These are phyloP conservation scores for Primulina eburnea DNA, from an alignment of 257 asterid species.

Conservation along the genomic window DNA sequence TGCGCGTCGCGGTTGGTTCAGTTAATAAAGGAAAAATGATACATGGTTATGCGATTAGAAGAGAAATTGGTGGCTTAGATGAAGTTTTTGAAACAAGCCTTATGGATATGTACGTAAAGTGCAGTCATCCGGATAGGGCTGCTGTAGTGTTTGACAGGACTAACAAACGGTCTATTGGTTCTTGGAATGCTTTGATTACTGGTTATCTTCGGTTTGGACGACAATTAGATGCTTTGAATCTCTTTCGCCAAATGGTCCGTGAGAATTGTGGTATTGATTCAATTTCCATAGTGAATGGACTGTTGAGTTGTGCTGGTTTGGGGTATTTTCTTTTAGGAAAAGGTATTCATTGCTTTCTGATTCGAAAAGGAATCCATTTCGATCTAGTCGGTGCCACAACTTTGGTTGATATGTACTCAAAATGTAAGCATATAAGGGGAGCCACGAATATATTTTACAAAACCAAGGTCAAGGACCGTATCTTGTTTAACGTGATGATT, in stretches of 20 bases:
- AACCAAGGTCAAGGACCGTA: slow-evolving; percentile 37
- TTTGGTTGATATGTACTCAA: slow-evolving; percentile 52
- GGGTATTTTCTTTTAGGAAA: slow-evolving; percentile 45
- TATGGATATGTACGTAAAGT: slow-evolving; percentile 53
- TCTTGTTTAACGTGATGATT: slow-evolving; percentile 50
- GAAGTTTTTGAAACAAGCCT: slow-evolving; percentile 54
- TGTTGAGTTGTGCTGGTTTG: slow-evolving; percentile 43
- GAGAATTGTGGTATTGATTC: slow-evolving; percentile 37
- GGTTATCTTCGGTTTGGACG: slow-evolving; percentile 42
- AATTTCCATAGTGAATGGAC: slow-evolving; percentile 48
- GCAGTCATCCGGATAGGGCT: slow-evolving; percentile 36
- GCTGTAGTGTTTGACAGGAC: slow-evolving; percentile 27
- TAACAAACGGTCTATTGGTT: slow-evolving; percentile 33
- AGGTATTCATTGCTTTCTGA: slow-evolving; percentile 41
- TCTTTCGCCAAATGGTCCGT: slow-evolving; percentile 40
- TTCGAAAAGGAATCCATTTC: slow-evolving; percentile 35
- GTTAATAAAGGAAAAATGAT: slow-evolving; percentile 42
- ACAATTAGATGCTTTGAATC: slow-evolving; percentile 33
- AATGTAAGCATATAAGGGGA: slow-evolving; percentile 37
- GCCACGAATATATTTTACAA: slow-evolving; percentile 37
- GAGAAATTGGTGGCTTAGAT: slow-evolving; percentile 40
- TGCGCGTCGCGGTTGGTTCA: slow-evolving; percentile 41
- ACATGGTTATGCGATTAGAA: slow-evolving; percentile 59
- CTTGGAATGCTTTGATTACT: slow-evolving; percentile 52
- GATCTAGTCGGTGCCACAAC: slow-evolving; percentile 54